Conservation (phyloP, 768 basidiomycete genomes). For the Tricholoma matsutake region DNA sequence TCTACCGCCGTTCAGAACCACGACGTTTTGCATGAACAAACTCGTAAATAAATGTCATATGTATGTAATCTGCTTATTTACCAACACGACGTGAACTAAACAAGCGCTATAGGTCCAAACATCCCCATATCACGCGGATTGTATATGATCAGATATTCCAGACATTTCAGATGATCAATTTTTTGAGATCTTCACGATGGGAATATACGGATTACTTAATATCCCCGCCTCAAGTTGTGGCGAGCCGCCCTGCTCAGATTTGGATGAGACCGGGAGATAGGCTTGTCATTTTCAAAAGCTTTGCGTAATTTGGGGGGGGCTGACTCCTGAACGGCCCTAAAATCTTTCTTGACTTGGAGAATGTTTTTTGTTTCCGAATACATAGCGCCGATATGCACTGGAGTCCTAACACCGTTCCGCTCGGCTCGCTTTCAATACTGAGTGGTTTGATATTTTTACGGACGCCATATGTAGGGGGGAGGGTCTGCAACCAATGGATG, state of each 20-base stretch:
- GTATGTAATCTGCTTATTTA: background rate
- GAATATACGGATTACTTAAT: background rate
- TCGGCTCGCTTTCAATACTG: background rate
- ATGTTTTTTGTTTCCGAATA: no score
- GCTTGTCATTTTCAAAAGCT: background rate
- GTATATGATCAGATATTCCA: background rate
- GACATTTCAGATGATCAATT: background rate
- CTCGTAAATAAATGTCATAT: background rate
- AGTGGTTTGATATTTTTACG: background rate
- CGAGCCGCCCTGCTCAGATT: background rate
- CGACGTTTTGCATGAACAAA: background rate
- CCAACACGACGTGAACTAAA: background rate
- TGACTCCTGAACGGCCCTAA: background rate
- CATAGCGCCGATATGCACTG: no score
- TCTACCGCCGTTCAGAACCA: no score
- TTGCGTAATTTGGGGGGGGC: background rate
- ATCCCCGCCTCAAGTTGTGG: background rate
- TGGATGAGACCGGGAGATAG: background rate
- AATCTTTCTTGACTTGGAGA: no score
- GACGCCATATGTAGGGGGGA: background rate
- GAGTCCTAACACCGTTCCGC: background rate
- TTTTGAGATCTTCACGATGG: background rate
- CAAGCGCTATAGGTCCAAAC: background rate
- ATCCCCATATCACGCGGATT: background rate
- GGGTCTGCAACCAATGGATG: background rate